Conservation (phyloP, 2,329 filamentous ascomycete genomes). For the Metarhizium humberi region DNA sequence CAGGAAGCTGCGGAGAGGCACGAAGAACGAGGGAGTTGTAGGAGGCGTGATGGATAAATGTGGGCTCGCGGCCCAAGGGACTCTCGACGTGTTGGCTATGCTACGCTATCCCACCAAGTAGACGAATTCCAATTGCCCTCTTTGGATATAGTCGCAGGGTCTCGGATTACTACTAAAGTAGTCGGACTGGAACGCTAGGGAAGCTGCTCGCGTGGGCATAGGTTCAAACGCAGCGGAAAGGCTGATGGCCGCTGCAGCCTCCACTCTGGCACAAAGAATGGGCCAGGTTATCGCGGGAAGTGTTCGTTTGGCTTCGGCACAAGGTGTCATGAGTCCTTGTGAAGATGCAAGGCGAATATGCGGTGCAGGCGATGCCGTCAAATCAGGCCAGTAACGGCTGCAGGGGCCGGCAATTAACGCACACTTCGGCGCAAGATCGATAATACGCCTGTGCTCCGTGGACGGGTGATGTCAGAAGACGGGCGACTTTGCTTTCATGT, state of each 20-base stretch:
- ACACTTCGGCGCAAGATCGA: neutral
- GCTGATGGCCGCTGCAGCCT: neutral
- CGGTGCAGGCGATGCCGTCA: neutral
- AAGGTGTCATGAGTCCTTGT: neutral
- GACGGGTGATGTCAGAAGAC: neutral
- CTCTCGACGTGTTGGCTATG: neutral
- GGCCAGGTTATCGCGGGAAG: neutral
- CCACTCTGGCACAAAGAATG: neutral
- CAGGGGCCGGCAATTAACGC: neutral
- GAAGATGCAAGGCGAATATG: neutral
- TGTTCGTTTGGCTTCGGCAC: neutral
- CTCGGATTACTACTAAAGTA: neutral
- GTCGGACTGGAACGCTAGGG: neutral
- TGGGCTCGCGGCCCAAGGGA: neutral
- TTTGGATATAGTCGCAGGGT: neutral
- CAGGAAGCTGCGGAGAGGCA: neutral
- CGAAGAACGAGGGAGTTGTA: neutral
- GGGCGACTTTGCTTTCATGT: neutral
- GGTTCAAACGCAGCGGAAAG: neutral
- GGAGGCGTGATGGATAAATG: neutral
- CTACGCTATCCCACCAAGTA: neutral
- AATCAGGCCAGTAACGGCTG: neutral
- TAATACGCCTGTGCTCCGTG: neutral
- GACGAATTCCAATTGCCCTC: neutral
- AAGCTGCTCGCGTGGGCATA: slow-evolving; percentile 4